These are phyloP conservation scores for Penicillium sp. DNA, from an alignment of 2,329 filamentous ascomycete species.

Conservation along the genomic window DNA sequence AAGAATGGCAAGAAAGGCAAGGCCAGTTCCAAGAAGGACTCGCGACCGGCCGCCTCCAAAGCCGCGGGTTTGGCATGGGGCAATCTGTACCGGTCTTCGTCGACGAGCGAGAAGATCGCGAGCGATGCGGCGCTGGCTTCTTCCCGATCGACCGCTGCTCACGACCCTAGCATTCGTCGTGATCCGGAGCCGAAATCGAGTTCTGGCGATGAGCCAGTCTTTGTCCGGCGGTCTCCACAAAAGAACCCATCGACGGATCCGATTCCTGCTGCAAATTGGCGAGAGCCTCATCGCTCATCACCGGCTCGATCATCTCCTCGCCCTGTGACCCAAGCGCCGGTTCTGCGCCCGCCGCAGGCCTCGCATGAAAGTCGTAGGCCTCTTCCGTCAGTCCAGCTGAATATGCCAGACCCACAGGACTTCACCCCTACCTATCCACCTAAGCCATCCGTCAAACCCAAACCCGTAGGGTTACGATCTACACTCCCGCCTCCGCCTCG, in stretches of 20 bases:
- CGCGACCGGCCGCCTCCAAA: slow-evolving; percentile 58
- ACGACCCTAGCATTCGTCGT: slow-evolving; percentile 27
- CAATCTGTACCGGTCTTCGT: slow-evolving; percentile 31
- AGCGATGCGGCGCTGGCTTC: slow-evolving; percentile 30
- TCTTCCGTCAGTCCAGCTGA: slow-evolving; percentile 10
- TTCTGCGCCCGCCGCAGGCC: slow-evolving; percentile 11
- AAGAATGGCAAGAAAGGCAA: slow-evolving; percentile 47
- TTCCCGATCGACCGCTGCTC: slow-evolving; percentile 29
- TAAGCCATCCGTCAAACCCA: slow-evolving; percentile 38
- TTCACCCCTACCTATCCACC: slow-evolving; percentile 20
- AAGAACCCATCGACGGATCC: slow-evolving; percentile 10
- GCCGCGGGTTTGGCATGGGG: slow-evolving; percentile 64
- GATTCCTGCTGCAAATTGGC: slow-evolving; percentile 23
- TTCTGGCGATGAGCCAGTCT: slow-evolving; percentile 26
- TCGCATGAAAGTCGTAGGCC: slow-evolving; percentile 17
- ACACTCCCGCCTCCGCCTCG: slow-evolving; percentile 20
- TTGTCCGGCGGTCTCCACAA: slow-evolving; percentile 2
- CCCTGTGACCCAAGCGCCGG: slow-evolving; percentile 1
- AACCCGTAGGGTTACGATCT: slow-evolving; percentile 35
- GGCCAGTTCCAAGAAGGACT: slow-evolving; percentile 34
- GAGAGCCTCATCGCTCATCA: slow-evolving; percentile 20
- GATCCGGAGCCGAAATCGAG: slow-evolving; percentile 23
- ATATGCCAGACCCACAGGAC: slow-evolving; percentile 24
- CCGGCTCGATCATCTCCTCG: slow-evolving; percentile 15
- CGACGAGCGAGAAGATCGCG: slow-evolving; percentile 26